These are phyloP conservation scores for Gloeopeniophorella convolvens DNA, from an alignment of 768 basidiomycete genomes.

Conservation along the genomic window DNA sequence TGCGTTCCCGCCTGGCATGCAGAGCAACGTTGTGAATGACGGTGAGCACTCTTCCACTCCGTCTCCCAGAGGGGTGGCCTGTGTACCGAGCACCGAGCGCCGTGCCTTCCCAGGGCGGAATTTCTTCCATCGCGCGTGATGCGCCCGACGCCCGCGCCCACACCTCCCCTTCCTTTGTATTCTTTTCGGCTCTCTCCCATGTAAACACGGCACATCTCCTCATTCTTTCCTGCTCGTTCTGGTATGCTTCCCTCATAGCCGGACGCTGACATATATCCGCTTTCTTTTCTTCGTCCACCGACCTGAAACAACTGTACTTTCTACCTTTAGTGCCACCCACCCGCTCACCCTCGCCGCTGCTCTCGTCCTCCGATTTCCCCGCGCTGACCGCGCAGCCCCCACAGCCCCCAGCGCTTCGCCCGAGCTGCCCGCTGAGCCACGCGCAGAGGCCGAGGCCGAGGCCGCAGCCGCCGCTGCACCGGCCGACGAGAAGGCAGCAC, in stretches of 20 bases:
- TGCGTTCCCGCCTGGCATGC: conserved; percentile 33
- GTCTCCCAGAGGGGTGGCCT: background rate
- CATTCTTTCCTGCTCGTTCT: conserved; percentile 8
- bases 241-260: conserved; percentile 13
- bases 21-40: conserved; percentile 22
- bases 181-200: background rate
- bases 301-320: conserved; percentile 25
- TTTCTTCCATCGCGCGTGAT: background rate
- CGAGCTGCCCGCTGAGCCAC: conserved; percentile 18
- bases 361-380: conserved; percentile 74
- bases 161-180: background rate
- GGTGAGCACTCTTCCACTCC: conserved; percentile 8
- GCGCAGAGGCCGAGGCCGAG: conserved; percentile 44
- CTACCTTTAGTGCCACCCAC: conserved; percentile 19
- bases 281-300: conserved; percentile 19
- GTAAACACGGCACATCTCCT: background rate
- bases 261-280: conserved; percentile 20
- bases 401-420: conserved; percentile 28
- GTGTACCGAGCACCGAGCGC: conserved; percentile 12
- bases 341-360: conserved; percentile 31
- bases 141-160: background rate
- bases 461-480: conserved; percentile 33
- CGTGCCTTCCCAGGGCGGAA: conserved; percentile 10
- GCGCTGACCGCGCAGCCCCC: conserved; percentile 45
- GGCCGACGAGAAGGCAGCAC: conserved; percentile 43